Conservation (phyloP, 768 basidiomycete species). For the Auriscalpium vulgare region DNA sequence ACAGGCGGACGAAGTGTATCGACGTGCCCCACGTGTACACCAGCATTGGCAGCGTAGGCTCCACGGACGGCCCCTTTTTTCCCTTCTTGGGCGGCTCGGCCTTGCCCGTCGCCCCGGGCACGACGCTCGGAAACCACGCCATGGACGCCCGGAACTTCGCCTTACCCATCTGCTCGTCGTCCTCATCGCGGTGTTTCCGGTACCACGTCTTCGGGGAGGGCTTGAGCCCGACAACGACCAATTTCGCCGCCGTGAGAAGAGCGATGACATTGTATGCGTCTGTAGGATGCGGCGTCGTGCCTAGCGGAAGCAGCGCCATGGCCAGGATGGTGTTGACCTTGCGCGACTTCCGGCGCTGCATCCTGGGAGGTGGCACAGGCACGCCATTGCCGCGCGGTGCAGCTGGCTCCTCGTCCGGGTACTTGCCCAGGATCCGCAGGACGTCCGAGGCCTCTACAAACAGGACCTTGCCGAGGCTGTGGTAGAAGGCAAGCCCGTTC, state of each 20-base stretch:
- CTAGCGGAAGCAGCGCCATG: conserved; percentile 78
- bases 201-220: conserved; percentile 92
- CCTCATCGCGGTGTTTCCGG: conserved; percentile 50
- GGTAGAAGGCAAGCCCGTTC: conserved; percentile 87
- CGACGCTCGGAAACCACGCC: conserved; percentile 76
- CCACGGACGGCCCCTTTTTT: conserved; percentile 11
- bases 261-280: conserved; percentile 79
- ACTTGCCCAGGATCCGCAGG: conserved; percentile 87
- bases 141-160: conserved; percentile 53
- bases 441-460: conserved; percentile 95
- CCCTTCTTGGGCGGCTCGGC: conserved; percentile 16
- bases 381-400: conserved; percentile 17
- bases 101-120: conserved; percentile 11
- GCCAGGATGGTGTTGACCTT: conserved; percentile 58
- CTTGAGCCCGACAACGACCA: conserved; percentile 89
- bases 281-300: conserved; percentile 61
- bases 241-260: conserved; percentile 80
- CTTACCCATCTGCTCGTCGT: conserved; percentile 35
- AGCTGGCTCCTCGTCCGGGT: conserved; percentile 46
- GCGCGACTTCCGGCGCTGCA: conserved; percentile 41
- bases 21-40: conserved; percentile 80
- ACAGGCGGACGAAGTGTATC: conserved; percentile 58
- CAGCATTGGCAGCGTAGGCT: conserved; percentile 50
- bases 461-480: conserved; percentile 87
- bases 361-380: conserved; percentile 19